Conservation (phyloP, 2,329 filamentous ascomycete genomes). For the Botrytis porri region DNA sequence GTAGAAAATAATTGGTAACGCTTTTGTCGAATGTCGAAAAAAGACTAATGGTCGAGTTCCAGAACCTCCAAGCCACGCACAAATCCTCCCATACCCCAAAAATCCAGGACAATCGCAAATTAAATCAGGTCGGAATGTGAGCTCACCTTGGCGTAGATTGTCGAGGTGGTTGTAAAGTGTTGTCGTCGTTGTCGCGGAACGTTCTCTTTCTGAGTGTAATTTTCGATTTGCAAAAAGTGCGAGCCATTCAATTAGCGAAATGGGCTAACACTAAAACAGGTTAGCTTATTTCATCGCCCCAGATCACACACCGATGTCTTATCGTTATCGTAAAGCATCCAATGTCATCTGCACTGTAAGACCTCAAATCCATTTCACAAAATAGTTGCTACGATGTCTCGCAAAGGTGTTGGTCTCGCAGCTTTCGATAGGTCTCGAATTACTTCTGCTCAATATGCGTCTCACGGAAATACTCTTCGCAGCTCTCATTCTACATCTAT, state of each 20-base stretch:
- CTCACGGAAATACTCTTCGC: constrained; percentile 84
- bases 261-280: not conserved
- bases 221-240: constrained; percentile 22
- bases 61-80: not conserved
- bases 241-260: constrained; percentile 20
- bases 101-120: not conserved
- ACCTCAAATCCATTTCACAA: constrained; percentile 3
- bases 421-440: constrained; percentile 85
- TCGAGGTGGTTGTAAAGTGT: constrained; percentile 22
- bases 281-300: not conserved
- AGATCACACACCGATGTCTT: not conserved
- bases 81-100: constrained; percentile 7
- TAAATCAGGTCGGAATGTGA: not conserved
- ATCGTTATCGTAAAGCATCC: constrained; percentile 14
- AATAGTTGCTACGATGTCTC: constrained; percentile 51
- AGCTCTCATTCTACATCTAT: constrained; percentile 80
- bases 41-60: not conserved
- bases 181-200: constrained; percentile 22
- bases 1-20: not conserved
- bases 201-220: constrained; percentile 15
- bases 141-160: constrained; percentile 21
- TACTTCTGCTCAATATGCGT: constrained; percentile 84
- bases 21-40: not conserved
- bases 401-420: constrained; percentile 84
- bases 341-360: not conserved